Percentiles rank a stretch among this genome's conserved stretches.
phyloP scores from a whole-genome alignment of 139 green algal species.

The Nannochloris sp. region DNA sequence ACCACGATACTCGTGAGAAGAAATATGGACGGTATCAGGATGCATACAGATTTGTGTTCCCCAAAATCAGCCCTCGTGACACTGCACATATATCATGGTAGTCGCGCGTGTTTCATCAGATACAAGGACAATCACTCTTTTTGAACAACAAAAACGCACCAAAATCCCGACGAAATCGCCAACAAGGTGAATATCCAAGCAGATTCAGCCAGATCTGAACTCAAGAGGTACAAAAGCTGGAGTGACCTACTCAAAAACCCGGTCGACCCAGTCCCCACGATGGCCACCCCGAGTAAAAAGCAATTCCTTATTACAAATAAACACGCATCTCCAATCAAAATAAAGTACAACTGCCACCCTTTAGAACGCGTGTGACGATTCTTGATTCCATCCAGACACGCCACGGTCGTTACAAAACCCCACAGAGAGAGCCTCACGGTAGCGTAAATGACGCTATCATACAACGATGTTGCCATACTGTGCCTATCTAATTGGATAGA shows the following conservation, averaged over 20 bases:
- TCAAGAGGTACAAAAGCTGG: slow-evolving; percentile 35
- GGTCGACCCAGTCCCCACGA: background rate
- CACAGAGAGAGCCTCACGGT: slow-evolving; percentile 22
- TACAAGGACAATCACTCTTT: background rate
- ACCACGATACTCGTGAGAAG: slow-evolving; percentile 37
- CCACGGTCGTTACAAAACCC: slow-evolving; percentile 20
- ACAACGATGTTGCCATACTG: slow-evolving; percentile 1
- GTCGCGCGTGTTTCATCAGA: background rate
- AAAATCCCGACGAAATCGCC: slow-evolving; percentile 37
- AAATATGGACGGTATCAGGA: slow-evolving; percentile 40
- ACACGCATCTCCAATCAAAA: slow-evolving; percentile 13
- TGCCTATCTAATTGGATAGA: no score
- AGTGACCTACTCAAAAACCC: slow-evolving; percentile 2
- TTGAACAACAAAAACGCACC: slow-evolving; percentile 13
- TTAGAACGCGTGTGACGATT: slow-evolving; percentile 23
- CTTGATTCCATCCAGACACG: slow-evolving; percentile 20
- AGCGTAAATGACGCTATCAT: slow-evolving; percentile 20
- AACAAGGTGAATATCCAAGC: slow-evolving; percentile 35
- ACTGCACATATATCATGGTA: slow-evolving; percentile 12
- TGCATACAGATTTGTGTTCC: slow-evolving; percentile 29
- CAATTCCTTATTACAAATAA: slow-evolving; percentile 20
- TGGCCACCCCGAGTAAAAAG: slow-evolving; percentile 5
- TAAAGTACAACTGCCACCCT: slow-evolving; percentile 36
- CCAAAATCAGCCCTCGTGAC: slow-evolving; percentile 40
- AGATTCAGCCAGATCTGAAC: slow-evolving; percentile 34